Evolutionary conservation across 257 asterid genomes (phyloP), one percentile per base, ranked within the genome.

Genomic region (Solanum rostratum): DNA sequence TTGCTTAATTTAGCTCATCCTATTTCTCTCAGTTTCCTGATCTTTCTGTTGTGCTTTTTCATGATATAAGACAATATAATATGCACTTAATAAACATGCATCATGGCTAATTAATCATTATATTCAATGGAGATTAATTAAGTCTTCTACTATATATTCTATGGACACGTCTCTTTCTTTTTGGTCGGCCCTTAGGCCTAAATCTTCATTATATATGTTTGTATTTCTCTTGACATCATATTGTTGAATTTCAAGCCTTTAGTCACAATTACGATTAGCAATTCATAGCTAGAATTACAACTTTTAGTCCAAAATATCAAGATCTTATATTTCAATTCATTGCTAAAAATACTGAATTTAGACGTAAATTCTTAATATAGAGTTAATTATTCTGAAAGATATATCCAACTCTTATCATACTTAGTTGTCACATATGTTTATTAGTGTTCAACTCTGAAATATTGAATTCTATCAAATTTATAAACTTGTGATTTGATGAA

Each of bases 51-150:
- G 10, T 9, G 16, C 18, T 49, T 49, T 76, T 76, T 76, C 62
- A 76, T 49, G 46, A 78, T 50, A 62, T 22, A 14, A 2, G 43
- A 46, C 5, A 74, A 27, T 24, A 49, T 13, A 5, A 74, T 49
- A 50, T 50, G 63, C 27, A 49, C 18, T 76, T 27, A 76, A 50
- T 78, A 50, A 50, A 50, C 82, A 78, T 15, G 16, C 45, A 78
- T 78, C n/a, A 78, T 50, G 18, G 63, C 63, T 27, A 78, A 78
- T 76, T 16, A 76, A 76, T 76, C 45, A 76, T 50, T 76, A 76
- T 27, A 76, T 2, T 49, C 27, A 6, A 29, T 1, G 6, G 3
- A 45, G 81, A 73, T 73, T 65, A 37, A 37, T 15, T 46, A 24
- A 76, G 33, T 49, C 41, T 49, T 49, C 18, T 49, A 50, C 37